Evolutionary conservation across 2,329 filamentous ascomycete species (phyloP).

Genomic region (Paecilomyces fulvus): DNA sequence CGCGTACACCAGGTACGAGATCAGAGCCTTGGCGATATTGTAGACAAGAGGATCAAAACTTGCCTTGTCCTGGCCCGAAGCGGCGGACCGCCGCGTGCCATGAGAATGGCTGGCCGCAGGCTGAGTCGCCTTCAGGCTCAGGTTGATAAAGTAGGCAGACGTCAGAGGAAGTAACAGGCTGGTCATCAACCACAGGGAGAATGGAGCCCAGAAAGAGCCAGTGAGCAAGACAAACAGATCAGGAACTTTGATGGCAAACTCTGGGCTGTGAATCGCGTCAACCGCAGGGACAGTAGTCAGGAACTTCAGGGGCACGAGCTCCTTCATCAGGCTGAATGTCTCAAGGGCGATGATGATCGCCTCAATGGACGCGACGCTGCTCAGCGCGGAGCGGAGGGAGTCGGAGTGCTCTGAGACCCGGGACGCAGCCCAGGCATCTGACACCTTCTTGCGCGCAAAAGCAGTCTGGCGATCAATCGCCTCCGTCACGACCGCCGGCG

Average conservation of each 20-base stretch:
- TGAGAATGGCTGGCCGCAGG: constrained; percentile 12
- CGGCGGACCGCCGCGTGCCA: constrained; percentile 15
- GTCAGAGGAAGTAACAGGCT: constrained; percentile 61
- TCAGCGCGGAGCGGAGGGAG: constrained; percentile 59
- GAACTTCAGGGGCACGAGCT: constrained; percentile 63
- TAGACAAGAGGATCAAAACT: constrained; percentile 77
- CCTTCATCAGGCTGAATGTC: constrained; percentile 57
- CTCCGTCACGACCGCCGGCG: constrained; percentile 67
- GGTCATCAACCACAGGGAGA: constrained; percentile 67
- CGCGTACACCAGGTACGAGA: constrained; percentile 72
- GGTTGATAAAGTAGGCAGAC: constrained; percentile 83
- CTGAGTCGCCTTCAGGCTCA: constrained; percentile 49
- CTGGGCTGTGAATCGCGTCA: constrained; percentile 45
- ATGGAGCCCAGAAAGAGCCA: constrained; percentile 73
- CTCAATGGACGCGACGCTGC: constrained; percentile 62
- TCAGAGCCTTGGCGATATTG: constrained; percentile 76
- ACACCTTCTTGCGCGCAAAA: constrained; percentile 25
- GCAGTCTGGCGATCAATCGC: constrained; percentile 59
- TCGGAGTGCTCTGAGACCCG: constrained; percentile 43
- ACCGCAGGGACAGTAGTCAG: constrained; percentile 64
- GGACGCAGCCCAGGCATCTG: constrained; percentile 25
- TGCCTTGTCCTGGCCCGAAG: constrained; percentile 13
- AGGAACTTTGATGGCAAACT: constrained; percentile 60
- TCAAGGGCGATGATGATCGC: constrained; percentile 61
- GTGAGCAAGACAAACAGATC: constrained; percentile 74